These are phyloP conservation scores for Trichoderma pleuroti DNA, from an alignment of 2,329 filamentous ascomycete genomes.

Conservation along the genomic window DNA sequence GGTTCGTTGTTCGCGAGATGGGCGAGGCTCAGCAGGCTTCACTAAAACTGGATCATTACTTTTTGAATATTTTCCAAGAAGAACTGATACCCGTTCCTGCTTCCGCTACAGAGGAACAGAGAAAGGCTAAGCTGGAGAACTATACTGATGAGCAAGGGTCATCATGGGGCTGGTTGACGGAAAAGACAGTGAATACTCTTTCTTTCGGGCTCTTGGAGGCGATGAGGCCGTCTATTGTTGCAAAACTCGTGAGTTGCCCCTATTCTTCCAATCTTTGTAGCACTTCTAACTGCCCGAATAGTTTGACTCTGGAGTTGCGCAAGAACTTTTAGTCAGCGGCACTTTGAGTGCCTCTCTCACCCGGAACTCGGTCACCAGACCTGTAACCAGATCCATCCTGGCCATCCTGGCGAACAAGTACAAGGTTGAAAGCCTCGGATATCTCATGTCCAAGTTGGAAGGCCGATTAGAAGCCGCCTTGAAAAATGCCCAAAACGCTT, in stretches of 20 bases:
- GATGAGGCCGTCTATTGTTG: constrained; percentile 34
- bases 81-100: constrained; percentile 27
- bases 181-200: constrained; percentile 33
- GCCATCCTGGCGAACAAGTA: constrained; percentile 46
- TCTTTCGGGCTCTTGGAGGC: constrained; percentile 39
- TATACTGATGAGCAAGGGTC: not conserved
- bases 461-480: constrained; percentile 25
- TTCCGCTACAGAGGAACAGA: constrained; percentile 10
- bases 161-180: constrained; percentile 34
- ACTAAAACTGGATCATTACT: constrained; percentile 33
- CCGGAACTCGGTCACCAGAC: constrained; percentile 22
- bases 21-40: constrained; percentile 36
- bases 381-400: constrained; percentile 37
- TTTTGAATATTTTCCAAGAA: constrained; percentile 38
- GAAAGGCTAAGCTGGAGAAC: not conserved
- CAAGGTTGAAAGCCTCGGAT: constrained; percentile 33
- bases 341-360: constrained; percentile 18
- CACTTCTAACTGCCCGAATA: constrained; percentile 23
- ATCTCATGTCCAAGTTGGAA: constrained; percentile 30
- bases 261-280: not conserved
- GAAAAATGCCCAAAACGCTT: not conserved
- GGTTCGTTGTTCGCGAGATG: constrained; percentile 37
- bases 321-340: constrained; percentile 33
- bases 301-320: constrained; percentile 37
- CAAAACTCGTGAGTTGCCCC: constrained; percentile 32